Percentiles rank a stretch among this genome's conserved stretches.
These are phyloP conservation scores for Phytophthora tentaculata DNA, from an alignment of 352 stramenopile species.

Conservation along the genomic window DNA sequence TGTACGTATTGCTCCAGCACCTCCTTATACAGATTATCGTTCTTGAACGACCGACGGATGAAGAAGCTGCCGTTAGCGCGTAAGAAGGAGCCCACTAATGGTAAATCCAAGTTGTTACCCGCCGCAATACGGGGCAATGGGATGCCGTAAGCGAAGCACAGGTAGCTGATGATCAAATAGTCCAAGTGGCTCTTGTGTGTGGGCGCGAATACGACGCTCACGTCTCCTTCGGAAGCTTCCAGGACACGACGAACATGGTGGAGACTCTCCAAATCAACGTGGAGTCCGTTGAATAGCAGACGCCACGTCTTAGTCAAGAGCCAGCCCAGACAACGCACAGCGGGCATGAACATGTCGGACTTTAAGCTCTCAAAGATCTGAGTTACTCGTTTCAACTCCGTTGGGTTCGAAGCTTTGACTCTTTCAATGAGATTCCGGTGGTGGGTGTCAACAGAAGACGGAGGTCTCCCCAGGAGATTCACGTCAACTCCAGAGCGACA, in stretches of 20 bases:
- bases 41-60: conserved; percentile 82
- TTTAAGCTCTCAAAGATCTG: conserved; percentile 70
- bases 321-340: conserved; percentile 78
- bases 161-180: conserved; percentile 92
- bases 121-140: conserved; percentile 85
- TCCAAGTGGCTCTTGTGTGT: conserved; percentile 92
- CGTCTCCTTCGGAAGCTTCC: conserved; percentile 50
- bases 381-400: conserved; percentile 44
- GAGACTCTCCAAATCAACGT: conserved; percentile 75
- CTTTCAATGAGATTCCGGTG: conserved; percentile 49
- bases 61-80: conserved; percentile 91
- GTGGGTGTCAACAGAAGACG: conserved; percentile 49
- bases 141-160: conserved; percentile 90
- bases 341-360: conserved; percentile 80
- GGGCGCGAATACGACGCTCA: conserved; percentile 84
- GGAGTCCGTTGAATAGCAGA: conserved; percentile 70
- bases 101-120: conserved; percentile 89
- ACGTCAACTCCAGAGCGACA: conserved; percentile 51
- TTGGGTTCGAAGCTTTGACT: conserved; percentile 27
- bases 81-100: conserved; percentile 81
- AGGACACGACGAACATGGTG: conserved; percentile 62
- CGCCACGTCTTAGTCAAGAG: conserved; percentile 84
- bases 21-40: conserved; percentile 84
- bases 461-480: conserved; percentile 56
- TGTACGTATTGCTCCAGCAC: conserved; percentile 88